These are phyloP conservation scores for Neurospora sp. DNA, from an alignment of 495 filamentous ascomycete genomes.

Conservation along the genomic window DNA sequence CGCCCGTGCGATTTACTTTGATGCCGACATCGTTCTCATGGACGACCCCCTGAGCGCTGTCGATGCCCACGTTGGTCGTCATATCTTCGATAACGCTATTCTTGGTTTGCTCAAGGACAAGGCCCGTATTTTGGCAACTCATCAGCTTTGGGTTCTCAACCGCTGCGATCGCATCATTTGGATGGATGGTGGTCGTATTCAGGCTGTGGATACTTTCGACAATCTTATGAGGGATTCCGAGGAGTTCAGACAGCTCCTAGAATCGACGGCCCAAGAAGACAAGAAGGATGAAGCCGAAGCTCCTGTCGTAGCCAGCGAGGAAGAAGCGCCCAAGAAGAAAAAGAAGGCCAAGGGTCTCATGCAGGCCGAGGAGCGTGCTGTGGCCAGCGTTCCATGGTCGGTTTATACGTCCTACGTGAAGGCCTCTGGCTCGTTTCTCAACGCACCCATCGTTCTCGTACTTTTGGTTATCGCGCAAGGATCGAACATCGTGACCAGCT, in stretches of 20 bases:
- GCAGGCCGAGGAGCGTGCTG: constrained; percentile 81
- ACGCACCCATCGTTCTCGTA: constrained; percentile 52
- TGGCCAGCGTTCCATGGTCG: constrained; percentile 70
- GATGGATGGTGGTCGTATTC: constrained; percentile 77
- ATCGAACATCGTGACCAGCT: constrained; percentile 71
- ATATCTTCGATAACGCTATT: constrained; percentile 95
- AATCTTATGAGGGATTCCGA: constrained; percentile 69
- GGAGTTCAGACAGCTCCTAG: constrained; percentile 72
- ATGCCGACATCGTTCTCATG: constrained; percentile 73
- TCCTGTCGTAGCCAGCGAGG: constrained; percentile 32
- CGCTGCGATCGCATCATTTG: constrained; percentile 86
- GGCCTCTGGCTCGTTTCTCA: constrained; percentile 68
- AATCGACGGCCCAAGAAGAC: constrained; percentile 67
- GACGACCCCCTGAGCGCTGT: constrained; percentile 78
- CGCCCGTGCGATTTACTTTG: constrained; percentile 75
- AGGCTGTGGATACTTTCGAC: constrained; percentile 77
- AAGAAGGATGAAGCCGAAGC: constrained; percentile 38
- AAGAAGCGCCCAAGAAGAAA: constrained; percentile 47
- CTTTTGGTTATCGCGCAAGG: constrained; percentile 64
- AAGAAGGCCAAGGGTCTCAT: constrained; percentile 61
- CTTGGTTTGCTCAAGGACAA: constrained; percentile 82
- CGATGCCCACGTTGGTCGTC: constrained; percentile 79
- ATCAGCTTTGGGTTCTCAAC: constrained; percentile 85
- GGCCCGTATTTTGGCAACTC: constrained; percentile 83
- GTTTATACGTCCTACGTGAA: constrained; percentile 73